Evolutionary conservation across 805 yeast species (phyloP), one percentile per base, ranked within the genome.

Genomic region (Starmerella apicola): DNA sequence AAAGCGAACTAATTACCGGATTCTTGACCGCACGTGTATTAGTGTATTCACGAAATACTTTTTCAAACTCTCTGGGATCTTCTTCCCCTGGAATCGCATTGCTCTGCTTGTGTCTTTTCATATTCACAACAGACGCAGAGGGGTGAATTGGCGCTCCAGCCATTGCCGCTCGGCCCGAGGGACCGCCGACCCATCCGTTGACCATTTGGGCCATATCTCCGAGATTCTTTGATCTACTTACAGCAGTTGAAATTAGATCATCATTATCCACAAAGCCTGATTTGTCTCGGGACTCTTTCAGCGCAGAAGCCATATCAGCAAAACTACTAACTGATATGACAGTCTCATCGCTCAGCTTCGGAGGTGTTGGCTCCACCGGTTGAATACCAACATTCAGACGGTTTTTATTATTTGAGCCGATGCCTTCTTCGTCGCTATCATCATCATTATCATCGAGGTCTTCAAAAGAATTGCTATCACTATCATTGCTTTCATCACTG

Each of bases 221-320:
- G 5, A 46, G 28, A 30, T 46, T 45, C 22, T 39, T 45, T 9
- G 50, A 46, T 16, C 46, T 13, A 27, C 36, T 35, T n/a, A 49
- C 50, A 3, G 55, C 56, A 2, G 45, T 40, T 18, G 49, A 42
- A 8, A 50, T 34, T 12, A 52, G 33, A 32, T 52, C 56, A n/a
- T 44, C 45, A 10, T 44, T 49, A 5, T 45, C 49, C 5, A 52
- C 47, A 26, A 52, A 52, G 4, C 47, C 46, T 1, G 50, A 35
- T 23, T 48, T 43, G 20, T 37, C 36, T 3, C 50, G 45, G 17
- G 39, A 44, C 4, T 41, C 45, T 28, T 49, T 46, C 19, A 51
- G 35, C 2, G 53, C 54, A 9, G 43, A 30, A 2, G 54, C 54
- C 54, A 51, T 51, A 19, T 47, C 53, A 3, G 52, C 52, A 12